These are phyloP conservation scores for Jasminum sambac DNA, from an alignment of 257 asterid species.

Conservation along the genomic window DNA sequence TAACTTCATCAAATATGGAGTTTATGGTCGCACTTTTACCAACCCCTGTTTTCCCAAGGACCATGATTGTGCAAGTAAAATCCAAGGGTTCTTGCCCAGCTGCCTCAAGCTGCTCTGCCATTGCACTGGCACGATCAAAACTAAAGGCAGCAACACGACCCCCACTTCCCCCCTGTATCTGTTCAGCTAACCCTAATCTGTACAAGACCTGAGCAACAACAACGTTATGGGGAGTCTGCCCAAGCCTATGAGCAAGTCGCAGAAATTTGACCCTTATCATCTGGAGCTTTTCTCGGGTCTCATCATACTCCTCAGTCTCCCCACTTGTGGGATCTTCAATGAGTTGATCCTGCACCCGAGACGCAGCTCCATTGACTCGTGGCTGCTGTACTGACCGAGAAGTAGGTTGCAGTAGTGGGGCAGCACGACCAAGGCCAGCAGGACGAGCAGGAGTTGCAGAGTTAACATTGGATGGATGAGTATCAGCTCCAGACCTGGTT, in stretches of 20 bases:
- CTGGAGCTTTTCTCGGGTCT: conserved; percentile 98
- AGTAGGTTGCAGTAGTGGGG: conserved; percentile 73
- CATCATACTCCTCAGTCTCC: conserved; percentile 91
- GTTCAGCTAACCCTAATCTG: conserved; percentile 96
- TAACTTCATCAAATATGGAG: conserved; percentile 86
- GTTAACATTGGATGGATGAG: conserved; percentile 32
- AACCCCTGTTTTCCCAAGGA: conserved; percentile 95
- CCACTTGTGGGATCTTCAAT: conserved; percentile 70
- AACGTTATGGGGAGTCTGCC: conserved; percentile 97
- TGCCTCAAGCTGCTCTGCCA: conserved; percentile 99
- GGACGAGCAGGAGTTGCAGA: conserved; percentile 57
- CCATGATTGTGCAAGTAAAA: conserved; percentile 97
- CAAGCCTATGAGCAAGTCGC: conserved; percentile 93
- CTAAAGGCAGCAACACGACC: conserved; percentile 88
- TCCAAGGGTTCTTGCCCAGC: conserved; percentile 90
- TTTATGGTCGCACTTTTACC: conserved; percentile 99
- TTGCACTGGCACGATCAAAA: conserved; percentile 97
- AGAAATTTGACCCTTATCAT: conserved; percentile 96
- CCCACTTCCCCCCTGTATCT: conserved; percentile 89
- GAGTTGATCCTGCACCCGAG: conserved; percentile 63
- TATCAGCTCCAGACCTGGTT: conserved; percentile 25
- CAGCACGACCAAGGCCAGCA: conserved; percentile 93
- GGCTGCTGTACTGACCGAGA: conserved; percentile 75
- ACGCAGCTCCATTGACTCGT: conserved; percentile 73
- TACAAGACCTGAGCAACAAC: conserved; percentile 98